Base-by-base conservation (phyloP, 2,329 filamentous ascomycete species). In the Paracamarosporium sp. region DNA sequence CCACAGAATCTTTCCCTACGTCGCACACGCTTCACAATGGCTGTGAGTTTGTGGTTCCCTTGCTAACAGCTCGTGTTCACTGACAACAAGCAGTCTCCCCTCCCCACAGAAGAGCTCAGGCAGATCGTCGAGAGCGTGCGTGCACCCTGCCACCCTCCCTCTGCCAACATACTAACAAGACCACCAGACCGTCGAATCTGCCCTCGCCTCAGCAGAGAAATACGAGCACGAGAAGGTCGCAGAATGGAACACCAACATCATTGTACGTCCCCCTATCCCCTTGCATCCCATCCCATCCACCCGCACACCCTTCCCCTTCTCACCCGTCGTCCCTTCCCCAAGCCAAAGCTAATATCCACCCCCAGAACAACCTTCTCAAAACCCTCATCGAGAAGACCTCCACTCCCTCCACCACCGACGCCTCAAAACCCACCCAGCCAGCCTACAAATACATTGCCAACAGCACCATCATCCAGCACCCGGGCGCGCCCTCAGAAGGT, bases 391-490 rank as follows among this genome's bases (percentile, higher is more conserved):
- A 89, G 65, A 90, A 93, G 75, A 88, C 89, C n/a, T n/a, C n/a
- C 50, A 87, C 85, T 17, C 83, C 86, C 17, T 4, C 13, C 13
- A 76, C 85, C 20, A 83, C 86, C 20, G 76, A 83, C 46, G 79
- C 83, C 60, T 81, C 82, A 59, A 79, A 82, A 27, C 81, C 83
- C 60, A 78, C 82, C 25, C 81, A 86, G 25, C 89, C 91, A 5
- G 78, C 82, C 15, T 97, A 89, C 86, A 98, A 98, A 80, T 98
- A 94, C 81, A 92, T 93, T 68, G 93, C 96, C 81, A 98, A 97
- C 85, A 96, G 92, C 83, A 98, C 94, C 65, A 97, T 98, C 74
- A 96, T 98, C 68, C 94, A 99, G 82, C 94, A 98, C 81, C 83
- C 94, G 31, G 69, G 69, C 40, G 65, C 68, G 20, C 69, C 72